Evolutionary conservation across 371 early-diverging fungal species (phyloP), one percentile per base, ranked within the genome.

Genomic region (Mucor circinelloides): DNA sequence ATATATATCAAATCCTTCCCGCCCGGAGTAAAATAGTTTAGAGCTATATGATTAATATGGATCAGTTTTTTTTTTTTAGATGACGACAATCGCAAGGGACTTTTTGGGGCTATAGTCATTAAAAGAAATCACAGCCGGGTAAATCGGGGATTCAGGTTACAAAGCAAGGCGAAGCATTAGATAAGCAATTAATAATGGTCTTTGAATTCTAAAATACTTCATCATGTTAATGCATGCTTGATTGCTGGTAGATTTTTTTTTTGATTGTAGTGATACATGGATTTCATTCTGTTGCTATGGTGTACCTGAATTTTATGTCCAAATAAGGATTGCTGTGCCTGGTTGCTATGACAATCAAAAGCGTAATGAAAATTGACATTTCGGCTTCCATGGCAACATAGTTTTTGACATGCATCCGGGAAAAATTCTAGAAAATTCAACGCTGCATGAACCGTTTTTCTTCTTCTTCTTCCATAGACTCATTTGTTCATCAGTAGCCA

Each of bases 31-130:
- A n/a, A 10, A 46, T 46, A 46, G 46, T 46, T 46, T 46, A 10
- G 46, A 46, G 46, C 21, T 46, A n/a, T 21, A 46, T 46, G 8
- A 52, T 50, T 52, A 52, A 52, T 52, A 56, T 56, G 32, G 32
- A 32, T 56, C 19, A 56, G 56, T 19, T 50, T 0, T 1, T 25
- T 50, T 50, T 54, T 21, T 52, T 52, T 52, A 52, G 55, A 55
- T 55, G 55, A 55, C 55, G 55, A 27, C 55, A 55, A 19, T 55
- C 15, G 55, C 31, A 55, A 55, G 31, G 55, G 55, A 50, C 52
- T 25, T 27, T 52, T 52, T 19, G 52, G 52, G 52, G 48, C 40
- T 40, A 40, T 40, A 17, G 40, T 17, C 17, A 40, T 4, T 17
- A 40, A 40, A 40, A 36, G 36, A 36, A 36, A 40, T 13, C 40